Evolutionary conservation across 371 early-diverging fungal genomes (phyloP).

Genomic region (Lichtheimia ramosa): DNA sequence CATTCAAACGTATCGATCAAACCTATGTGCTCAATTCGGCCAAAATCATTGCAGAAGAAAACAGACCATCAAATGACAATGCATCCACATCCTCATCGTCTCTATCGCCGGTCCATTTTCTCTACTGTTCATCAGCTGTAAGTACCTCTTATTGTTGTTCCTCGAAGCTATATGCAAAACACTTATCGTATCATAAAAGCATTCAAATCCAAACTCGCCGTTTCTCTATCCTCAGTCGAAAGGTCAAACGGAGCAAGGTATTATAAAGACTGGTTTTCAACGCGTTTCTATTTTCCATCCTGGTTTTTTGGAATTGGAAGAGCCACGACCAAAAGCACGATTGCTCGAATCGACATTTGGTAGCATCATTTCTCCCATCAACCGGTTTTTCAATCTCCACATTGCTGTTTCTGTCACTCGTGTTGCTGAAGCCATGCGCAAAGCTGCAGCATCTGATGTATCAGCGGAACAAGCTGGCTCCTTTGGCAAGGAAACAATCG

Average conservation of each 20-base stretch:
- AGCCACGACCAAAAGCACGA: slow-evolving; percentile 26
- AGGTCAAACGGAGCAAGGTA: slow-evolving; percentile 71
- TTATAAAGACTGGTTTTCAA: slow-evolving; percentile 63
- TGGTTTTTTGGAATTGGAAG: slow-evolving; percentile 52
- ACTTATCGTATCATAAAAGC: slow-evolving; percentile 15
- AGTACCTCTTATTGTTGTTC: slow-evolving; percentile 7
- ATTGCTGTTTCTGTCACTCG: slow-evolving; percentile 18
- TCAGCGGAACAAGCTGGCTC: too few species aligned
- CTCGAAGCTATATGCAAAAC: neutral
- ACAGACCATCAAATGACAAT: slow-evolving; percentile 31
- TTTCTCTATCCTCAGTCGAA: slow-evolving; percentile 75
- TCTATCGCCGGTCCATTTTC: slow-evolving; percentile 56
- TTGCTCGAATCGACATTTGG: slow-evolving; percentile 16
- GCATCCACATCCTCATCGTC: slow-evolving; percentile 1
- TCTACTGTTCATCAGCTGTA: slow-evolving; percentile 62
- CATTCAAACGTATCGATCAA: slow-evolving; percentile 74
- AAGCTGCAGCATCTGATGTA: slow-evolving; percentile 9
- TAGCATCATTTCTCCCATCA: slow-evolving; percentile 14
- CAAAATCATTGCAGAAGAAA: slow-evolving; percentile 60
- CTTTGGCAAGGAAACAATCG: too few species aligned
- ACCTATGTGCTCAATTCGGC: slow-evolving; percentile 70
- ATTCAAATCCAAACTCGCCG: slow-evolving; percentile 57
- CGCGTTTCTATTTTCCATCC: slow-evolving; percentile 69
- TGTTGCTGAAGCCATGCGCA: slow-evolving; percentile 41
- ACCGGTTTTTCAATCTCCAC: slow-evolving; percentile 16